phyloP scores from a whole-genome alignment of 495 filamentous ascomycete genomes.

The Schizothecium vesticola region DNA sequence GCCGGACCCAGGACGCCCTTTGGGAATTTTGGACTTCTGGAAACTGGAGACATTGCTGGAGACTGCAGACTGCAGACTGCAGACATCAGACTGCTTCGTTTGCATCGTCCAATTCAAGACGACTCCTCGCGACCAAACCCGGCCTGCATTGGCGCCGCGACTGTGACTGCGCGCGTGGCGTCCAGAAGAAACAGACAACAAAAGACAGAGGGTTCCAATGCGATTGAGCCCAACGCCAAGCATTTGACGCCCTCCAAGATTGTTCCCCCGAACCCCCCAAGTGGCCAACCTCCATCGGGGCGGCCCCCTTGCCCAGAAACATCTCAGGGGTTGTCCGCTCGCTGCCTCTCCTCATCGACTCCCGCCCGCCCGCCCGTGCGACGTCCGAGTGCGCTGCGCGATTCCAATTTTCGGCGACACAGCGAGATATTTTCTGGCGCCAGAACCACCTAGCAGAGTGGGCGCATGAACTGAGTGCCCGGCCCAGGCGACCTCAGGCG shows the following conservation, averaged over 20 bases:
- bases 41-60: not conserved
- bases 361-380: constrained; percentile 4
- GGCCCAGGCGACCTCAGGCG: not conserved
- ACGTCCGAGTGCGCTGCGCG: constrained; percentile 10
- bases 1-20: not conserved
- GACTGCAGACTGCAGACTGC: no score
- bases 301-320: not conserved
- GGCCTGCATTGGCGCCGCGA: not conserved
- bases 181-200: not conserved
- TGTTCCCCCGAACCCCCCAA: not conserved
- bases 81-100: no score
- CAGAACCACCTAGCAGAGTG: not conserved
- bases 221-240: constrained; percentile 10
- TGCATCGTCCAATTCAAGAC: not conserved
- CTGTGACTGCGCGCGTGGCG: not conserved
- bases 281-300: not conserved
- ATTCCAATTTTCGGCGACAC: not conserved
- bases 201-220: not conserved
- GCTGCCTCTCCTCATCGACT: constrained; percentile 6
- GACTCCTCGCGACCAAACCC: not conserved
- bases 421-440: not conserved
- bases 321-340: constrained; percentile 5
- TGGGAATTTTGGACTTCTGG: not conserved
- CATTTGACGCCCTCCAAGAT: constrained; percentile 3
- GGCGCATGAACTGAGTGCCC: not conserved